phyloP scores from a whole-genome alignment of 2,329 filamentous ascomycete species.

The Aspergillus eucalypticola region DNA sequence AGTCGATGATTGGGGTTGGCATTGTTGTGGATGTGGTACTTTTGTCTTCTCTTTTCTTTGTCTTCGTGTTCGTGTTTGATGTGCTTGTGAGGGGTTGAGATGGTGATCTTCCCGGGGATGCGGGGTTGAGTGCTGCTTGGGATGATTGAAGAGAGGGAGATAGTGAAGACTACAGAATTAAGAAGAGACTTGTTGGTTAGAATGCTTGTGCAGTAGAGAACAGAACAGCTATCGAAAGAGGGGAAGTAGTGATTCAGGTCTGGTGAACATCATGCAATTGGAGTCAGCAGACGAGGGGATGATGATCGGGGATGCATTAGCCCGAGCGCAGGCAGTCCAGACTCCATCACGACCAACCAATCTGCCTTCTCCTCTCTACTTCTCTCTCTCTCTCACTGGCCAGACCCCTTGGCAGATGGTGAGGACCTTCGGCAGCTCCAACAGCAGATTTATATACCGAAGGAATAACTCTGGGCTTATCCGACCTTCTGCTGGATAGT shows the following conservation, averaged over 20 bases:
- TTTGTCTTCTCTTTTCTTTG: background rate
- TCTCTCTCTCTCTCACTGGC: background rate
- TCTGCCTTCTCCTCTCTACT: background rate
- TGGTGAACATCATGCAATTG: background rate
- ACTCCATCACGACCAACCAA: background rate
- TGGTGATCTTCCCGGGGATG: background rate
- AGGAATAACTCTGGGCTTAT: background rate
- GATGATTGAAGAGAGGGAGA: background rate
- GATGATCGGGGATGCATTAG: background rate
- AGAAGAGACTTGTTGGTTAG: background rate
- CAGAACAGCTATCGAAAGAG: background rate
- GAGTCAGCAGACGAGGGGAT: background rate
- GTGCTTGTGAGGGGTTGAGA: background rate
- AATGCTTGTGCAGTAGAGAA: background rate
- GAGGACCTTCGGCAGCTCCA: background rate
- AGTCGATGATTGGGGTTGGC: constrained; percentile 68
- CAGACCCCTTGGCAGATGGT: background rate
- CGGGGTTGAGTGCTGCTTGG: background rate
- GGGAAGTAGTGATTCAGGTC: background rate
- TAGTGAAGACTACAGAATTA: background rate
- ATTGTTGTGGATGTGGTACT: constrained; percentile 15
- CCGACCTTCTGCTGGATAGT: background rate
- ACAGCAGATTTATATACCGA: background rate
- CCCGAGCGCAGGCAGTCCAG: background rate
- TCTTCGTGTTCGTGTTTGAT: too few species aligned